A percentile compares a stretch with the other conserved stretches of the same genome.
phyloP scores from a whole-genome alignment of 73 alveolate genomes.

The Paramecium biaurelia region DNA sequence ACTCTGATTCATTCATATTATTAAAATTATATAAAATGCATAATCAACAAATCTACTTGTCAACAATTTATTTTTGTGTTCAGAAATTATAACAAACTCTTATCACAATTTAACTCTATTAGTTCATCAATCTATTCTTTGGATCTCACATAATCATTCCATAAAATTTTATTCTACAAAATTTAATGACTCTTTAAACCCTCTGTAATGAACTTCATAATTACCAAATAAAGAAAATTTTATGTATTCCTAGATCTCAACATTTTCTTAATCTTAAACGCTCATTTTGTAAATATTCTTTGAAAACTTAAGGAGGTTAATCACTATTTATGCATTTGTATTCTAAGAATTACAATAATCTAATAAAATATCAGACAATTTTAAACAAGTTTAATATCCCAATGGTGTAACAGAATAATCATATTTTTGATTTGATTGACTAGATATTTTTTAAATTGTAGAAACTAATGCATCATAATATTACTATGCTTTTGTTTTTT shows the following conservation, averaged over 20 bases:
- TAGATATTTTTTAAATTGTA: neutral
- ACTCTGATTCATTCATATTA: slow-evolving; percentile 31
- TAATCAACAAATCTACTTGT: neutral
- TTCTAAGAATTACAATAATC: neutral
- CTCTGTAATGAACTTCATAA: slow-evolving; percentile 24
- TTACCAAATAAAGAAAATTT: slow-evolving; percentile 6
- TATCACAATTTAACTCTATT: neutral
- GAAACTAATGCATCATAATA: neutral
- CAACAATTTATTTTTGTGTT: neutral
- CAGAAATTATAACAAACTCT: neutral
- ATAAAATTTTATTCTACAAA: neutral
- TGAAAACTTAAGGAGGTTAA: neutral
- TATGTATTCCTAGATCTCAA: neutral
- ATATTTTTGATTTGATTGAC: neutral
- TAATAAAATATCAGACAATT: neutral
- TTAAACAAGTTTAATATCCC: neutral
- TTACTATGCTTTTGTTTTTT: neutral
- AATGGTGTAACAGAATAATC: neutral
- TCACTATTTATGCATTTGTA: neutral
- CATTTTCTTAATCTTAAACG: neutral
- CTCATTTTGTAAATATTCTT: neutral
- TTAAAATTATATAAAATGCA: neutral
- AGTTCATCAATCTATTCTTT: neutral
- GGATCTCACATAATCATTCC: neutral
- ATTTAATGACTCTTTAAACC: neutral